Evolutionary conservation across 768 basidiomycete genomes (phyloP), one percentile per base, ranked within the genome.

Genomic region (Amylocystis lapponica): DNA sequence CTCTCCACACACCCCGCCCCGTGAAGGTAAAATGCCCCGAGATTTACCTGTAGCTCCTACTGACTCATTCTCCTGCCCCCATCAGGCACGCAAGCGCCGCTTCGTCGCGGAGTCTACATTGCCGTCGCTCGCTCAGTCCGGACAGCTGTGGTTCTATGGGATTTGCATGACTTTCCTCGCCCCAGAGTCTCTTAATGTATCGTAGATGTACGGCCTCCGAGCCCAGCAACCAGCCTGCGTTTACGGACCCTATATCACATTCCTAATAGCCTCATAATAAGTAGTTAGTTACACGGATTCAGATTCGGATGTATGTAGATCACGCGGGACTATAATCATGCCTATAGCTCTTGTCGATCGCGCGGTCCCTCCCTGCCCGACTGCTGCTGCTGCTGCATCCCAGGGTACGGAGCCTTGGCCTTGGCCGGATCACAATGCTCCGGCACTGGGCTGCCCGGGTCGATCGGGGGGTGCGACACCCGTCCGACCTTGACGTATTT

Each of bases 401-500:
- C 38, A 52, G 55, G 48, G 41, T 31, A 23, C 27, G 41, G 43
- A 36, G 42, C 46, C 39, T 50, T 39, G 16, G 64, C 66, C 55
- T 82, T 78, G 67, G 81, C 77, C 27, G 81, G 68, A 50, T 86
- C 72, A 57, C 88, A 91, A 46, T 81, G 83, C 50, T 75, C 78
- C 16, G 81, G 86, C 52, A 85, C 71, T n/a, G 86, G 81, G 51
- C 73, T 82, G 22, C 66, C 59, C 32, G 86, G 86, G 64, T 91
- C 84, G 59, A 88, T 87, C 23, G 86, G 79, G 33, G 68, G 74
- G 57, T 90, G 88, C 4, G 70, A 65, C 17, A 96, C 87, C 43
- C 65, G 78, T 17, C 93, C 93, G 31, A 90, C 78, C 56, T 83
- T 83, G 41, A 56, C 54, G 61, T 98, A 98, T 47, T 78, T 75